phyloP scores from a whole-genome alignment of 331 rosid genomes.

The Telfairia occidentalis region DNA sequence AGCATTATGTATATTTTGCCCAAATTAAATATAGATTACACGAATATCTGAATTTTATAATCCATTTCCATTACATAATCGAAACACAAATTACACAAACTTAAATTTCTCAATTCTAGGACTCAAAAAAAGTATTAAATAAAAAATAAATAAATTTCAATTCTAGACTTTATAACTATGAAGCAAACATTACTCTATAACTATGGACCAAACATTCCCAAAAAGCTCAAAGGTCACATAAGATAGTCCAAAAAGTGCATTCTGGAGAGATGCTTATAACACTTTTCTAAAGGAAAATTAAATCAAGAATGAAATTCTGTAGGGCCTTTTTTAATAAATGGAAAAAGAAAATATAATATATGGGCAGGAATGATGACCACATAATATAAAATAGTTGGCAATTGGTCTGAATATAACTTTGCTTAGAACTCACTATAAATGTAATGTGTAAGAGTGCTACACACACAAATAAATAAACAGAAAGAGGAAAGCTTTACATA shows the following conservation, averaged over 20 bases:
- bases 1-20: no score
- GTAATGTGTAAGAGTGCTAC: neutral
- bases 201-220: neutral
- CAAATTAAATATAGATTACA: no score
- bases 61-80: no score
- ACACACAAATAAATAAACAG: neutral
- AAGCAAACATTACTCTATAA: neutral
- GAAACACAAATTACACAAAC: no score
- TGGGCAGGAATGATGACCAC: constrained; percentile 1
- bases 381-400: constrained; percentile 12
- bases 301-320: neutral
- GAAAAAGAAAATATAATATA: neutral
- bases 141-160: no score
- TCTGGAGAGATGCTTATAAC: neutral
- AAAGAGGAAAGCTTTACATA: neutral
- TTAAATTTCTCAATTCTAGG: no score
- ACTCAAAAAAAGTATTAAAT: no score
- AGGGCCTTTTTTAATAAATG: neutral
- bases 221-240: neutral
- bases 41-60: no score
- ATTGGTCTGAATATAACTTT: constrained; percentile 10
- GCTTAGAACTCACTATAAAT: constrained; percentile 15
- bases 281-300: neutral
- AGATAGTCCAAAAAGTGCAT: neutral
- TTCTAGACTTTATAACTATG: neutral